A percentile compares a stretch with the other conserved stretches of the same genome.
phyloP scores from a whole-genome alignment of 768 basidiomycete species.

The Amanita inopinata region DNA sequence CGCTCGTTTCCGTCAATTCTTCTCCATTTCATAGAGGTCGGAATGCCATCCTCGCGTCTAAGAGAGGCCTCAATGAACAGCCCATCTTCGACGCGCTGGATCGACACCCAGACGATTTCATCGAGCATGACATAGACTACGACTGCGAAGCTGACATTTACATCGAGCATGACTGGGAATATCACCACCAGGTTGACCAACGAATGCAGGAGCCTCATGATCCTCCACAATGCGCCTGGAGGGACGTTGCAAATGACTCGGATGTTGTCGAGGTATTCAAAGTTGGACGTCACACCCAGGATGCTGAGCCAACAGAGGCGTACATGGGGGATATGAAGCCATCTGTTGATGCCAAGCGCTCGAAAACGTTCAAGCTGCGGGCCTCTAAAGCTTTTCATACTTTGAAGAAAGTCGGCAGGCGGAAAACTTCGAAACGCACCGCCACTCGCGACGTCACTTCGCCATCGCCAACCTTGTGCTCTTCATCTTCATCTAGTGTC shows the following conservation, averaged over 20 bases:
- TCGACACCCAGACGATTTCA: slow-evolving; percentile 13
- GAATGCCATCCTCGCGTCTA: background rate
- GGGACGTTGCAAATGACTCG: slow-evolving; percentile 31
- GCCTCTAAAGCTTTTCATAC: slow-evolving; percentile 28
- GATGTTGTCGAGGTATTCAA: slow-evolving; percentile 56
- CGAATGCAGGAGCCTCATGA: slow-evolving; percentile 12
- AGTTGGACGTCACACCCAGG: slow-evolving; percentile 29
- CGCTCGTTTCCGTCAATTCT: background rate
- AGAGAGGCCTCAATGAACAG: background rate
- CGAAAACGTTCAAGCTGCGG: slow-evolving; percentile 34
- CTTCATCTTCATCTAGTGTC: slow-evolving; percentile 12
- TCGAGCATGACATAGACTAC: slow-evolving; percentile 17
- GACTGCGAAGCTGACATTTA: slow-evolving; percentile 10
- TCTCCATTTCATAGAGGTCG: too few species aligned
- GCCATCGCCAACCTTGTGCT: slow-evolving; percentile 5
- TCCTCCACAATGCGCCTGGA: slow-evolving; percentile 10
- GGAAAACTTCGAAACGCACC: slow-evolving; percentile 21
- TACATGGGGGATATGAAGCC: slow-evolving; percentile 6
- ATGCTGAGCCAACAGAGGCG: slow-evolving; percentile 15
- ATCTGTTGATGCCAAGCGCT: slow-evolving; percentile 20
- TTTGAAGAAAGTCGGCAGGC: slow-evolving; percentile 14
- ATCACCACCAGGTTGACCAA: slow-evolving; percentile 14
- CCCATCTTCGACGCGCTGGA: background rate
- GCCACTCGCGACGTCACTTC: slow-evolving; percentile 11
- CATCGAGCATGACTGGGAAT: slow-evolving; percentile 14